Percentiles rank a stretch among this genome's conserved stretches.
phyloP scores from a whole-genome alignment of 2,329 filamentous ascomycete genomes.

The Diaporthe helianthi region DNA sequence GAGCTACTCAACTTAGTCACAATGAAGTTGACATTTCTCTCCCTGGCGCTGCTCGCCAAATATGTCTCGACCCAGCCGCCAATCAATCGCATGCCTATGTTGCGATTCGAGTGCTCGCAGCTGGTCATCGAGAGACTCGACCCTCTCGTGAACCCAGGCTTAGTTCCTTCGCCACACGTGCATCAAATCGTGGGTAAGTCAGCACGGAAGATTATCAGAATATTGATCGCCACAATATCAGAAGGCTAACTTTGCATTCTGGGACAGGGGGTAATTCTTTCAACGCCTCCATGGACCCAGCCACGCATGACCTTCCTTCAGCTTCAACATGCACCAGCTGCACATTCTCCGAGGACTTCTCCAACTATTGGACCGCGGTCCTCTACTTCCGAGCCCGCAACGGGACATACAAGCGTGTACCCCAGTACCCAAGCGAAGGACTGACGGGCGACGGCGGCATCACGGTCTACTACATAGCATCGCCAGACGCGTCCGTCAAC shows the following conservation, averaged over 20 bases:
- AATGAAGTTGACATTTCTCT: neutral
- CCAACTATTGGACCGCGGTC: slow-evolving; percentile 30
- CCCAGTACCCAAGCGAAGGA: slow-evolving; percentile 23
- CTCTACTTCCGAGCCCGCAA: slow-evolving; percentile 30
- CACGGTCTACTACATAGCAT: slow-evolving; percentile 47
- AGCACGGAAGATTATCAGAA: rapidly evolving
- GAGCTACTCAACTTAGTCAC: neutral
- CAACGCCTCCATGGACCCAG: slow-evolving; percentile 47
- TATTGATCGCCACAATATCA: neutral
- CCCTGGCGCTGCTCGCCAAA: neutral
- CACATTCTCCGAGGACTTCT: slow-evolving; percentile 31
- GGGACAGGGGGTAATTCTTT: slow-evolving; percentile 43
- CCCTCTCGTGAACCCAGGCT: slow-evolving; percentile 47
- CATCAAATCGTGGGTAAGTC: slow-evolving; percentile 57
- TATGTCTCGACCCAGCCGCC: neutral
- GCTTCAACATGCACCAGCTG: slow-evolving; percentile 45
- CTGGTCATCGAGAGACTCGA: slow-evolving; percentile 53
- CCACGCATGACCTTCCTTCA: neutral
- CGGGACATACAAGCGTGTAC: slow-evolving; percentile 27
- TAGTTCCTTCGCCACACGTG: slow-evolving; percentile 57
- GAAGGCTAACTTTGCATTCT: neutral
- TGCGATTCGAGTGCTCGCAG: slow-evolving; percentile 54
- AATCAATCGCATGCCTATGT: slow-evolving; percentile 3
- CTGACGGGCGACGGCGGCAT: slow-evolving; percentile 55
- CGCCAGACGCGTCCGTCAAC: slow-evolving; percentile 7